phyloP scores from a whole-genome alignment of 805 yeast genomes.

The Brettanomyces custersianus region DNA sequence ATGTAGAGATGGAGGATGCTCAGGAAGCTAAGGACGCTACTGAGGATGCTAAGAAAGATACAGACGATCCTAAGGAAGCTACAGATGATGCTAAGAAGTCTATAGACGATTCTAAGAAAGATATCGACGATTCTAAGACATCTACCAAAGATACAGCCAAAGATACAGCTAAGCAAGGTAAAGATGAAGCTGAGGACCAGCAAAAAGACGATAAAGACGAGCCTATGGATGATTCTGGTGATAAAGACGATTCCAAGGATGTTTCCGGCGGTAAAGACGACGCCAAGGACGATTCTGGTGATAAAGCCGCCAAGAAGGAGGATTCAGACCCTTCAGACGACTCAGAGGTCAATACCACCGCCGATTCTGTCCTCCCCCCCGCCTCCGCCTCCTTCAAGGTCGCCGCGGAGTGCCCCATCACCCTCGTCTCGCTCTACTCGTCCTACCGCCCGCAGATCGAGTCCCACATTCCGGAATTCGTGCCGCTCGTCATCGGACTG shows the following conservation, averaged over 20 bases:
- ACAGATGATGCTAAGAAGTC: background rate
- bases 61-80: background rate
- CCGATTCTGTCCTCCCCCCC: conserved; percentile 38
- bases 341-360: conserved; percentile 24
- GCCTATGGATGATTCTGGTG: too few species aligned
- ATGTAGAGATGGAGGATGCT: too few species aligned
- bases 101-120: conserved; percentile 15
- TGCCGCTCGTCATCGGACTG: conserved; percentile 73
- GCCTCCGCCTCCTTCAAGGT: conserved; percentile 84
- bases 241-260: background rate
- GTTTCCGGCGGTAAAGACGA: background rate
- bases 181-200: background rate
- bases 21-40: background rate
- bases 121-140: background rate
- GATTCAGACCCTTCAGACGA: conserved; percentile 35
- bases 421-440: conserved; percentile 86
- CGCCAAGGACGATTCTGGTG: conserved; percentile 6
- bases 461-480: conserved; percentile 61
- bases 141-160: background rate
- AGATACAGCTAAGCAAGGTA: background rate
- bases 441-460: conserved; percentile 72
- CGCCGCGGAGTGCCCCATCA: conserved; percentile 92
- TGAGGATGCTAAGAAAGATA: conserved; percentile 12
- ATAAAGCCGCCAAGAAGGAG: too few species aligned
- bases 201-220: background rate